Conservation (phyloP, 1,284 basidiomycete genomes). For the Afroboletus lepidellus region DNA sequence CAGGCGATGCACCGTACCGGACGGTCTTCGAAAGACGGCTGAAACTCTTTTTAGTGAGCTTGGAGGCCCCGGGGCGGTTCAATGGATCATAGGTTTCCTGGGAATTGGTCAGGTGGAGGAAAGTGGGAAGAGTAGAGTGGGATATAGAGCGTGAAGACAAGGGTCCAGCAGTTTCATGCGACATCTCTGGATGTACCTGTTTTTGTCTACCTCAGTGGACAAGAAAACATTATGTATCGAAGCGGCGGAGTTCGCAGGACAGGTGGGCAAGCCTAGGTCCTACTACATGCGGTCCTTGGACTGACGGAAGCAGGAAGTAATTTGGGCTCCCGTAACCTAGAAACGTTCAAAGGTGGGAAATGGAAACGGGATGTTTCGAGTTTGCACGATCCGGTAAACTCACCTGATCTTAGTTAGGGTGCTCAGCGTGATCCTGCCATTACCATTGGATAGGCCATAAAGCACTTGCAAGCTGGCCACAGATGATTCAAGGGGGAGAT, state of each 20-base stretch:
- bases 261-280: not conserved
- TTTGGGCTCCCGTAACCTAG: slow-evolving; percentile 15
- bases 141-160: slow-evolving; percentile 8
- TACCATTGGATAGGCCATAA: too few species aligned
- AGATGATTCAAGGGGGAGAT: not conserved
- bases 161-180: slow-evolving; percentile 1
- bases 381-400: not conserved
- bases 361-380: slow-evolving; percentile 5
- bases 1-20: not conserved
- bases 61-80: not conserved
- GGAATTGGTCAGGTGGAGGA: slow-evolving; percentile 9
- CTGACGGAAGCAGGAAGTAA: slow-evolving; percentile 3
- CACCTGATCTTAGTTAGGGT: not conserved
- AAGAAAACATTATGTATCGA: slow-evolving; percentile 2
- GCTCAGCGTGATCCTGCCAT: not conserved
- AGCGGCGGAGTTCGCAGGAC: slow-evolving; percentile 4
- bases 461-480: too few species aligned
- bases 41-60: slow-evolving; percentile 1
- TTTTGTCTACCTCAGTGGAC: slow-evolving; percentile 1
- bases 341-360: slow-evolving; percentile 16
- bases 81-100: not conserved
- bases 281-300: slow-evolving; percentile 1
- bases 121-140: slow-evolving; percentile 17
- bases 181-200: slow-evolving; percentile 12
- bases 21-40: slow-evolving; percentile 5